Percentiles rank a stretch among this genome's conserved stretches.
Evolutionary conservation across 106 monocot species (phyloP).

Genomic region (Chionographis japonica): DNA sequence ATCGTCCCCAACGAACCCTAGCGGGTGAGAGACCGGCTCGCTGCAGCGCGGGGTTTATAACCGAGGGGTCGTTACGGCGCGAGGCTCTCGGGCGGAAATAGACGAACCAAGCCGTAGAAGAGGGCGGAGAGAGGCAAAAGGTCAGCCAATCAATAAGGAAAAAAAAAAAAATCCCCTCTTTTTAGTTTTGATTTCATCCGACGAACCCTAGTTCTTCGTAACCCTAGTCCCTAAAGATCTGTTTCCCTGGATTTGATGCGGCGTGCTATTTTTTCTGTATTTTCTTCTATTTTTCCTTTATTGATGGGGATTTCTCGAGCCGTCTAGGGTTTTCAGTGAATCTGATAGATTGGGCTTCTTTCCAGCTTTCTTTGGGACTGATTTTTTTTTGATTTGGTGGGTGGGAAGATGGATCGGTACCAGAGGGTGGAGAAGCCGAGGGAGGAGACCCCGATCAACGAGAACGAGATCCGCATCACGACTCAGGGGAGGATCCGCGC

Average conservation of each 20-base stretch:
- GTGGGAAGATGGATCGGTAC: constrained; percentile 50
- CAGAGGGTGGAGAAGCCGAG: constrained; percentile 54
- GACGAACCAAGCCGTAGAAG: not conserved
- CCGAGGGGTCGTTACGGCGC: not conserved
- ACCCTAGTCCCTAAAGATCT: no score
- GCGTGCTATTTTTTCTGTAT: no score
- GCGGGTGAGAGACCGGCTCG: not conserved
- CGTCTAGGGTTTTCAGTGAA: no score
- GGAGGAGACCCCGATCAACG: constrained; percentile 53
- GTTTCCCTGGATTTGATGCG: no score
- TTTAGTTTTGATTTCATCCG: no score
- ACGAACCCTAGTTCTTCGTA: no score
- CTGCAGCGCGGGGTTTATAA: not conserved
- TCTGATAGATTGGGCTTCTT: not conserved
- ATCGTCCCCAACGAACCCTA: not conserved
- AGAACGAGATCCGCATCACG: constrained; percentile 54
- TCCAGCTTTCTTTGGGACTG: not conserved
- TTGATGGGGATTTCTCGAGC: no score
- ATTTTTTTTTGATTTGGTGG: constrained; percentile 4
- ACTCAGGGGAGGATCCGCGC: constrained; percentile 53
- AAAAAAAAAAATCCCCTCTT: no score
- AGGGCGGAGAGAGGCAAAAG: not conserved
- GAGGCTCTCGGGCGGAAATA: not conserved
- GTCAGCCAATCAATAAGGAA: no score
- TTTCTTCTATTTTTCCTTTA: no score